A percentile compares a stretch with the other conserved stretches of the same genome.
These are phyloP conservation scores for Apiospora arundinis DNA, from an alignment of 2,329 filamentous ascomycete species.

Conservation along the genomic window DNA sequence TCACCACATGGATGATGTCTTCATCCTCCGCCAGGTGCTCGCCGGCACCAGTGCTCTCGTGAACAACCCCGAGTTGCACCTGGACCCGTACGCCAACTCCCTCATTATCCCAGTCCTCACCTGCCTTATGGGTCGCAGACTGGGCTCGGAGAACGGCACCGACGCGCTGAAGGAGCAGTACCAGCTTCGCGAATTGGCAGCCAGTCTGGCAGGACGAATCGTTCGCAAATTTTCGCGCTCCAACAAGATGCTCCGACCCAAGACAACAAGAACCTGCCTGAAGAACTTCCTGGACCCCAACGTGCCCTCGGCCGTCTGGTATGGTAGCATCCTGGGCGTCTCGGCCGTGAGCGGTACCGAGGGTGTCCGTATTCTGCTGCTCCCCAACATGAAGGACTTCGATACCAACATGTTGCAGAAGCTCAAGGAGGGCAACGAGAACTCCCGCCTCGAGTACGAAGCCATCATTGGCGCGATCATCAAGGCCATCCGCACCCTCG, in stretches of 20 bases:
- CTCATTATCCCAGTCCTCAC: conserved; percentile 90
- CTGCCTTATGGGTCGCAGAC: conserved; percentile 83
- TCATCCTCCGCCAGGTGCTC: conserved; percentile 91
- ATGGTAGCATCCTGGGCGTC: conserved; percentile 84
- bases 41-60: conserved; percentile 85
- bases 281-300: conserved; percentile 90
- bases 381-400: conserved; percentile 62
- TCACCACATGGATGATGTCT: conserved; percentile 88
- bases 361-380: conserved; percentile 61
- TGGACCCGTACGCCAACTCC: conserved; percentile 65
- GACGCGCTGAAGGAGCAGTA: conserved; percentile 71
- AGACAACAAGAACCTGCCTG: conserved; percentile 90
- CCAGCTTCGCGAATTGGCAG: conserved; percentile 82
- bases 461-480: conserved; percentile 63
- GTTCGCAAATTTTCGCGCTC: conserved; percentile 80
- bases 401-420: conserved; percentile 60
- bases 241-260: conserved; percentile 82
- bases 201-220: conserved; percentile 80
- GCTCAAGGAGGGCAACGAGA: conserved; percentile 55
- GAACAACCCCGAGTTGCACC: conserved; percentile 79
- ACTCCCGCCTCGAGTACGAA: conserved; percentile 55
- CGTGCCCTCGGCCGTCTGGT: conserved; percentile 83
- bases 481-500: conserved; percentile 56
- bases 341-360: conserved; percentile 75
- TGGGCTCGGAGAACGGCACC: conserved; percentile 64